These are phyloP conservation scores for Metschnikowia anglica DNA, from an alignment of 805 yeast genomes.

Conservation along the genomic window DNA sequence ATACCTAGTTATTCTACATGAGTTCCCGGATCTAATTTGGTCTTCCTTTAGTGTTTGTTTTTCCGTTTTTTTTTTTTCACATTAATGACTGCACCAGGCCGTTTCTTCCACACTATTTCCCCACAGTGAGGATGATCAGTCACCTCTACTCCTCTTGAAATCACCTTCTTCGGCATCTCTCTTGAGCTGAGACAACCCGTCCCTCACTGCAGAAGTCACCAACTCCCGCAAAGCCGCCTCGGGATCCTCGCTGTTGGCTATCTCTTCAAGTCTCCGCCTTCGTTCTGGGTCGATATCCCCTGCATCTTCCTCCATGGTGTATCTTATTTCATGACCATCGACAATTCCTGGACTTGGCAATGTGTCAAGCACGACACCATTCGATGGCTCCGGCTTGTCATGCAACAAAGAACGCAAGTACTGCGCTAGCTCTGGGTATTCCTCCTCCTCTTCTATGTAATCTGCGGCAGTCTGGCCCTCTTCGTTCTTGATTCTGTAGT, in stretches of 20 bases:
- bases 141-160: slow-evolving; percentile 33
- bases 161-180: slow-evolving; percentile 27
- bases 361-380: slow-evolving; percentile 19
- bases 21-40: too few relatives aligned
- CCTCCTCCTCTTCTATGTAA: slow-evolving; percentile 80
- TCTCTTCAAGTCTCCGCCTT: slow-evolving; percentile 63
- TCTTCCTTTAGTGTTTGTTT: too few relatives aligned
- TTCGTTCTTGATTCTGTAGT: slow-evolving; percentile 57
- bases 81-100: neutral
- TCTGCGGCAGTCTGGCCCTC: slow-evolving; percentile 77
- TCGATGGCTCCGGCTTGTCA: slow-evolving; percentile 25
- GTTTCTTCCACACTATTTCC: neutral
- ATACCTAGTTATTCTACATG: too few relatives aligned
- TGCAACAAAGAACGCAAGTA: slow-evolving; percentile 52
- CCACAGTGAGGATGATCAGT: neutral
- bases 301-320: slow-evolving; percentile 50
- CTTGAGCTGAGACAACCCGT: slow-evolving; percentile 42
- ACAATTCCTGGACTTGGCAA: slow-evolving; percentile 39
- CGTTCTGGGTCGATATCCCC: slow-evolving; percentile 52
- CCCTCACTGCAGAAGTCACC: slow-evolving; percentile 63
- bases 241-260: slow-evolving; percentile 76
- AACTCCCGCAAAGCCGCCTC: slow-evolving; percentile 73
- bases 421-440: slow-evolving; percentile 71
- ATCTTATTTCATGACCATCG: slow-evolving; percentile 55
- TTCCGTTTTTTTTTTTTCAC: too few relatives aligned